Conservation (phyloP, 2,329 filamentous ascomycete species). For the Alternaria postmessia region DNA sequence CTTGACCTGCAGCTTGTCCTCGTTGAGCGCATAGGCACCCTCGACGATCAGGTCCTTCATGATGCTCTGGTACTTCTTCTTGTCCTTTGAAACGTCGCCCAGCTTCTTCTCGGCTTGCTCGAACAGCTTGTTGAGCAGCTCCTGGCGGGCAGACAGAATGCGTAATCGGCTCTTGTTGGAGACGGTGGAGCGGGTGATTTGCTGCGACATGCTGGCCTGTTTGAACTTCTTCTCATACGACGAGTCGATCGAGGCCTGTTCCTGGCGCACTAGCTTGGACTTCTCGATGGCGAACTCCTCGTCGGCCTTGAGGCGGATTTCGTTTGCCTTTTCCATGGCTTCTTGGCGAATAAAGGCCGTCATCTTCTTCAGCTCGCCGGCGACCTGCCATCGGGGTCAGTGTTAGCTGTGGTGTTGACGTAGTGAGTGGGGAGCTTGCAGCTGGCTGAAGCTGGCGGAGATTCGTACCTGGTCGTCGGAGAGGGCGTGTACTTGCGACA, state of each 20-base stretch:
- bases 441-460: slow-evolving; percentile 22
- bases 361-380: slow-evolving; percentile 99
- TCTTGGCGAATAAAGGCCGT: slow-evolving; percentile 99
- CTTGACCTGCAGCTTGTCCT: slow-evolving; percentile 77
- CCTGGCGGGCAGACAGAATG: slow-evolving; percentile 86
- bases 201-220: slow-evolving; percentile 96
- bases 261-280: slow-evolving; percentile 95
- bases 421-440: slow-evolving; percentile 31
- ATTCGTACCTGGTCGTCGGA: slow-evolving; percentile 90
- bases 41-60: slow-evolving; percentile 86
- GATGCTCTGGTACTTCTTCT: slow-evolving; percentile 75
- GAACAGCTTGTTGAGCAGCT: slow-evolving; percentile 90
- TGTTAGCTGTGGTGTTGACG: slow-evolving; percentile 43
- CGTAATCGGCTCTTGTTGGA: slow-evolving; percentile 95
- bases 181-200: slow-evolving; percentile 95
- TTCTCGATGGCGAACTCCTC: slow-evolving; percentile 99
- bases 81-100: slow-evolving; percentile 70
- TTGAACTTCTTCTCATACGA: slow-evolving; percentile 99
- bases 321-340: slow-evolving; percentile 93
- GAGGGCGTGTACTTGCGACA: slow-evolving; percentile 93
- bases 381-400: slow-evolving; percentile 69
- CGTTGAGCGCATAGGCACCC: slow-evolving; percentile 86
- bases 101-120: slow-evolving; percentile 80
- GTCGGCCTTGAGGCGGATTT: slow-evolving; percentile 98
- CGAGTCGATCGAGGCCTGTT: slow-evolving; percentile 89